Base-by-base conservation (phyloP, 1,284 basidiomycete genomes). In the Melampsora americana region DNA sequence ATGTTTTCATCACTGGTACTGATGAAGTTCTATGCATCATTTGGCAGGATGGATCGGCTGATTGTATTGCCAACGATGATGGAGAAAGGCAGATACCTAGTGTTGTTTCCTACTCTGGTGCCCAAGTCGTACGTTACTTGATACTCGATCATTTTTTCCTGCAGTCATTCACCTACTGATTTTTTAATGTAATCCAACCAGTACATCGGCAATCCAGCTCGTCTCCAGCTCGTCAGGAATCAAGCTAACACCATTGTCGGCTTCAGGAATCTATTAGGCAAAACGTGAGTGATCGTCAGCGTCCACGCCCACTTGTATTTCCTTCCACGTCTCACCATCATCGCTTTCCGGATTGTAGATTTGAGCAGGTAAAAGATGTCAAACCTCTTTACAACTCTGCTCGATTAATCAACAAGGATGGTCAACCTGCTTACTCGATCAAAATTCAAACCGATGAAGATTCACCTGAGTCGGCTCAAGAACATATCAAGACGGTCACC, bases 41-140 rank as follows among this genome's bases (percentile, higher is more conserved):
- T 7, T 32, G 20, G 39, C 80, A 93, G 92, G 92, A 95, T 84
- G 92, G 92, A 30, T 86, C 90, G 60, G 89, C 94, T 44, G 91
- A 92, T 82, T 95, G 92, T 82, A 98, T 99, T 79, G 95, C 95
- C 30, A 98, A 98, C 84, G 95, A 99, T 83, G 95, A 98, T 82
- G 95, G 95, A 66, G 95, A 98, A 83, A 90, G 95, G 56, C 96
- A 99, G 85, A 96, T 99, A 81, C 94, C 94, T 0, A 95, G 92
- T 81, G 93, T 93, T 56, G 87, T 99, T 78, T 89, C 95, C 0
- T 99, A 95, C 84, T 89, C 90, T 78, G 94, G 92, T 30, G 90
- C 93, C 83, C 91, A 97, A 84, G 89, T 90, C 81, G 93, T 92
- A 80, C 81, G 89, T 85, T 7, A 12, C 23, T 23, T 39, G 32